phyloP scores from a whole-genome alignment of 2,329 filamentous ascomycete genomes.

The Phialocephala sp. region DNA sequence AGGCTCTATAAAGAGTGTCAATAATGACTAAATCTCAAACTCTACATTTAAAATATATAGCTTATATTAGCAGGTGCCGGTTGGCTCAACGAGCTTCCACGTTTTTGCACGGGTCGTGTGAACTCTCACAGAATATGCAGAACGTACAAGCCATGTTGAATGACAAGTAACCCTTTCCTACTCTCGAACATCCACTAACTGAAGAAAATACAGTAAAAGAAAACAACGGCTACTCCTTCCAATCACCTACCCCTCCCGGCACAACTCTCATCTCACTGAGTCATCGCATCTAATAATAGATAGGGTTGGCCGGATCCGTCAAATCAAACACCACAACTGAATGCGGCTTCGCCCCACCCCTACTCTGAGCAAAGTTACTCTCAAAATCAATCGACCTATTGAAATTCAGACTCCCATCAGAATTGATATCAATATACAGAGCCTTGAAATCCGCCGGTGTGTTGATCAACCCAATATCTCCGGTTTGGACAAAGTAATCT shows the following conservation, averaged over 20 bases:
- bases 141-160: slow-evolving; percentile 6
- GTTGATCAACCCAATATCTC: slow-evolving; percentile 57
- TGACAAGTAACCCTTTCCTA: not conserved
- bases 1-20: no score
- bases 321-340: slow-evolving; percentile 55
- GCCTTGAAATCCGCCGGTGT: slow-evolving; percentile 67
- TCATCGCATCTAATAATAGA: slow-evolving; percentile 47
- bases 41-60: no score
- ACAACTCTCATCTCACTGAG: not conserved
- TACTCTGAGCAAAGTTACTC: slow-evolving; percentile 57
- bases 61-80: no score
- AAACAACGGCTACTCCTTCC: not conserved
- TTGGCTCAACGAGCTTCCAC: no score
- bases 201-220: not conserved
- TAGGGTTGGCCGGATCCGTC: slow-evolving; percentile 57
- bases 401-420: slow-evolving; percentile 61
- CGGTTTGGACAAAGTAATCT: slow-evolving; percentile 70
- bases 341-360: slow-evolving; percentile 50
- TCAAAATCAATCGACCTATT: slow-evolving; percentile 65
- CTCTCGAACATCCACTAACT: not conserved
- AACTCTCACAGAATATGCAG: not conserved
- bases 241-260: not conserved
- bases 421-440: slow-evolving; percentile 63
- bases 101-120: no score
- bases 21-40: no score